phyloP scores from a whole-genome alignment of 768 basidiomycete species.

The Tricholoma bakamatsutake region DNA sequence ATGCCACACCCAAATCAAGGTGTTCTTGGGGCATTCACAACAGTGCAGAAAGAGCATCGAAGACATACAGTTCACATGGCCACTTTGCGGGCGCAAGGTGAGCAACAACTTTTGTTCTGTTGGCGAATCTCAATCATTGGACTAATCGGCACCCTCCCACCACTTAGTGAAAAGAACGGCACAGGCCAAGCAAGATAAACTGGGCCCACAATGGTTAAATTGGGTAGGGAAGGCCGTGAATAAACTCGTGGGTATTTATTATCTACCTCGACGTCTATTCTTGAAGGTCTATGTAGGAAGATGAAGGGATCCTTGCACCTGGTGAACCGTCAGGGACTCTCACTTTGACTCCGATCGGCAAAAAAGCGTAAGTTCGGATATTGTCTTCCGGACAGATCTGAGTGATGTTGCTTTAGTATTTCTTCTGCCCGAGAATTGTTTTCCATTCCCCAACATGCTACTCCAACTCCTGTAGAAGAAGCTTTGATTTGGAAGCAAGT shows the following conservation, averaged over 20 bases:
- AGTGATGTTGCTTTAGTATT: conserved; percentile 19
- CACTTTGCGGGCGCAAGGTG: conserved; percentile 42
- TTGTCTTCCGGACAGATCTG: neutral
- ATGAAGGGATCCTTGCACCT: conserved; percentile 36
- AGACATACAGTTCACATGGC: conserved; percentile 40
- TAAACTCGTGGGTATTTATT: conserved; percentile 30
- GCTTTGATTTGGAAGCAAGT: conserved; percentile 36
- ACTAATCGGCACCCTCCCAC: neutral
- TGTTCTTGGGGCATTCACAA: conserved; percentile 40
- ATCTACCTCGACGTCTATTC: neutral
- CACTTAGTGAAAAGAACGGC: conserved; percentile 41
- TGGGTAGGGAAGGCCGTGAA: conserved; percentile 42
- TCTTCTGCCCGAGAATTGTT: conserved; percentile 27
- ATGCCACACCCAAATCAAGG: conserved; percentile 24
- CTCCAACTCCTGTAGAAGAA: conserved; percentile 23
- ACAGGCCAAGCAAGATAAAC: conserved; percentile 33
- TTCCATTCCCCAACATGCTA: conserved; percentile 17
- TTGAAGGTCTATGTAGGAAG: conserved; percentile 25
- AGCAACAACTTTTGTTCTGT: neutral
- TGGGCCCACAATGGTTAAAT: conserved; percentile 43
- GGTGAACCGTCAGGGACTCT: conserved; percentile 30
- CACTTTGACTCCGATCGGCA: conserved; percentile 36
- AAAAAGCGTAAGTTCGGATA: conserved; percentile 36
- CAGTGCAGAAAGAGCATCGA: conserved; percentile 38
- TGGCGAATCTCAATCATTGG: neutral